Percentiles rank a stretch among this genome's conserved stretches.
These are phyloP conservation scores for Dactylellina leptospora DNA, from an alignment of 2,329 filamentous ascomycete species.

Conservation along the genomic window DNA sequence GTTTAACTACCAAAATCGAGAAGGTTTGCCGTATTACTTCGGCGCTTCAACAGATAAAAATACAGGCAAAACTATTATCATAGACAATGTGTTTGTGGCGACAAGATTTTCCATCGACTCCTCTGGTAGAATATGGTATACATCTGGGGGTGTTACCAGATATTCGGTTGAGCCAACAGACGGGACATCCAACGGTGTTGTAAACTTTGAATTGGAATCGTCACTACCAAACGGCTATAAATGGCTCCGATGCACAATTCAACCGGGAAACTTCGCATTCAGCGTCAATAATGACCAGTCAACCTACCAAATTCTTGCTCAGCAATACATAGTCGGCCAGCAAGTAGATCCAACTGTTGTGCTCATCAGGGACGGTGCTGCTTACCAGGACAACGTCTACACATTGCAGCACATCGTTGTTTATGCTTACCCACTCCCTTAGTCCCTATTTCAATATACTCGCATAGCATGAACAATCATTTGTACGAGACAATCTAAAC, in stretches of 20 bases:
- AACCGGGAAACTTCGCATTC: background rate
- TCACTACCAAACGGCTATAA: background rate
- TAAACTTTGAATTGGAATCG: background rate
- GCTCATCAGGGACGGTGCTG: background rate
- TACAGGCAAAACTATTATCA: background rate
- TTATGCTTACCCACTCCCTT: too few relatives aligned
- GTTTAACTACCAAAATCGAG: conserved; percentile 7
- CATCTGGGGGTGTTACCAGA: background rate
- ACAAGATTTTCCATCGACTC: background rate
- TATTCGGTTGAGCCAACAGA: background rate
- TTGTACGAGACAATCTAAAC: too few relatives aligned
- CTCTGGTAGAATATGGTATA: conserved; percentile 2
- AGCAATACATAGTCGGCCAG: background rate
- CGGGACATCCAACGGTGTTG: background rate
- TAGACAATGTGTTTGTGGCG: background rate
- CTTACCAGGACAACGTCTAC: background rate
- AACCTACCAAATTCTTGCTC: background rate
- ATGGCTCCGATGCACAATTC: background rate
- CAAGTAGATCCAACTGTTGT: background rate
- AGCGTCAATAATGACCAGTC: background rate
- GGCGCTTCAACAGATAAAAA: background rate
- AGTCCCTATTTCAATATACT: too few relatives aligned
- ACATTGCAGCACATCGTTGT: too few relatives aligned
- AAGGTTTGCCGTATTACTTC: background rate
- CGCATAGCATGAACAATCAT: too few relatives aligned